A percentile compares a stretch with the other conserved stretches of the same genome.
Conservation (phyloP, 768 basidiomycete species). For the Serpula lacrymans region DNA sequence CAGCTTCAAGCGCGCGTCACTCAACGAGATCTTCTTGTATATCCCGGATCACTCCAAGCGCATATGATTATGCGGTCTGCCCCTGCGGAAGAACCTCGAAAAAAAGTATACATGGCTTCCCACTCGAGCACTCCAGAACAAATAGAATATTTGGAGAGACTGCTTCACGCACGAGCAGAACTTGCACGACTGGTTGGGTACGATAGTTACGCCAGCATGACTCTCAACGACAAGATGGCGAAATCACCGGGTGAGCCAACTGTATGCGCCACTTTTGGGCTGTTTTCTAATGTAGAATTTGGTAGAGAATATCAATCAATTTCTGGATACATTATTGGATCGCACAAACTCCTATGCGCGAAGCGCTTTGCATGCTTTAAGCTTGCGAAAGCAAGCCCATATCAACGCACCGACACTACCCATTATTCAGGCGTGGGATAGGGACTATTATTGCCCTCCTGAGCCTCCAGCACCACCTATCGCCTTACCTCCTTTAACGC, state of each 20-base stretch:
- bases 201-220: constrained; percentile 83
- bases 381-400: constrained; percentile 71
- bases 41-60: constrained; percentile 86
- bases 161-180: constrained; percentile 76
- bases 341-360: constrained; percentile 79
- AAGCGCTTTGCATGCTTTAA: constrained; percentile 64
- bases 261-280: not conserved
- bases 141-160: constrained; percentile 69
- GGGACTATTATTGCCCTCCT: constrained; percentile 88
- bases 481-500: constrained; percentile 70
- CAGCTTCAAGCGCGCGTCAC: constrained; percentile 76
- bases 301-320: constrained; percentile 80
- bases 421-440: constrained; percentile 91
- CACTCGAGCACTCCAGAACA: constrained; percentile 75
- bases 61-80: constrained; percentile 92
- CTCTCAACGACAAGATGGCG: constrained; percentile 94
- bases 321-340: constrained; percentile 76
- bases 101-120: constrained; percentile 77
- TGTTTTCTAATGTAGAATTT: constrained; percentile 3
- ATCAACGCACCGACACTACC: constrained; percentile 56
- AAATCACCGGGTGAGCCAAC: constrained; percentile 72
- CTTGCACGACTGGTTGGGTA: constrained; percentile 83
- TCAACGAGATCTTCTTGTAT: constrained; percentile 70
- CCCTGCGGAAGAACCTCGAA: constrained; percentile 77
- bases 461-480: constrained; percentile 74